Conservation (phyloP, 129 eudicot species). For the Deinandra increscens region DNA sequence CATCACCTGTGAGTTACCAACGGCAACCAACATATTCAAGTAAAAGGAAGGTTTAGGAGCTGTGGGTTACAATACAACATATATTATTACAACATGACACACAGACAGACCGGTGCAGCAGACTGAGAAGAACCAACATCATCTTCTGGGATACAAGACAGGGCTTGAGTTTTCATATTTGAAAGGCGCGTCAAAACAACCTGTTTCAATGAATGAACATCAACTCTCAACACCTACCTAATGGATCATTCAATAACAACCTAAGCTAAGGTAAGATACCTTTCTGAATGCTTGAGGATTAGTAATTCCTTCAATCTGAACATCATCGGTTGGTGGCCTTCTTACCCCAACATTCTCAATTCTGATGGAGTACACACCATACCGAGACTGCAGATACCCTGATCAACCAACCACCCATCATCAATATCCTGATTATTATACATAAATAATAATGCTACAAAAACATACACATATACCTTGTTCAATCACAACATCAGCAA, state of each 20-base stretch:
- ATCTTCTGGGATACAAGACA: slow-evolving; percentile 45
- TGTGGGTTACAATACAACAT: too few relatives aligned
- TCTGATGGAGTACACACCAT: slow-evolving; percentile 72
- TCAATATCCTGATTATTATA: too few relatives aligned
- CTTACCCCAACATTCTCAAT: slow-evolving; percentile 76
- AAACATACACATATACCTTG: too few relatives aligned
- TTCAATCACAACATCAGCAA: slow-evolving; percentile 70
- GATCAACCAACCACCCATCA: slow-evolving; percentile 7
- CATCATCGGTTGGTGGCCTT: slow-evolving; percentile 68
- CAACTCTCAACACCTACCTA: background rate
- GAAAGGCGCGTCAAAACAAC: slow-evolving; percentile 61
- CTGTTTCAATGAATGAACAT: too few relatives aligned
- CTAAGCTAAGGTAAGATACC: too few relatives aligned
- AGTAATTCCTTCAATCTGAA: slow-evolving; percentile 69
- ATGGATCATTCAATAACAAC: background rate
- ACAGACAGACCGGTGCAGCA: slow-evolving; percentile 44
- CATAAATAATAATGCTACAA: too few relatives aligned
- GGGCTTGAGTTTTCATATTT: slow-evolving; percentile 45
- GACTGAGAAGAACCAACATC: slow-evolving; percentile 31
- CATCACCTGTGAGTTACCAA: slow-evolving; percentile 38
- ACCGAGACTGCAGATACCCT: slow-evolving; percentile 81
- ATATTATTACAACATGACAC: background rate
- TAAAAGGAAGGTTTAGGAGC: too few relatives aligned
- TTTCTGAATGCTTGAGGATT: slow-evolving; percentile 69
- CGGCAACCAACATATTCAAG: background rate